Evolutionary conservation across 352 stramenopile species (phyloP).

Genomic region (Blastocystis sp.): DNA sequence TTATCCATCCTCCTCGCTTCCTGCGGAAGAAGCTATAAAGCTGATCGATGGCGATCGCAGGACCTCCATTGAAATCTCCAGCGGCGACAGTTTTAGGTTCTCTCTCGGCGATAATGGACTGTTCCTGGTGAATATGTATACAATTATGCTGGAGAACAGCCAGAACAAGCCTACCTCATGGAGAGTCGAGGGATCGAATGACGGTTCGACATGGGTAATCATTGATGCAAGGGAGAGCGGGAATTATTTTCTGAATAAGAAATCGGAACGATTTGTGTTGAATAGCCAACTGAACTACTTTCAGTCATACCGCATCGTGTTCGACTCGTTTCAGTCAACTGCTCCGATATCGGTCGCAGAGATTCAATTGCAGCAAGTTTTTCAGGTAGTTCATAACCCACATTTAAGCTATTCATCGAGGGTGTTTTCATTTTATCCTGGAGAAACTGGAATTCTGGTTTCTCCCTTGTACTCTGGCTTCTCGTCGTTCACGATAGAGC

Average conservation of each 20-base stretch:
- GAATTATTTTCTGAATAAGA: not conserved
- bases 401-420: not conserved
- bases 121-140: not conserved
- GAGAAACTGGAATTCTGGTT: not conserved
- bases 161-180: not conserved
- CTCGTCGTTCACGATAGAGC: not conserved
- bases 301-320: not conserved
- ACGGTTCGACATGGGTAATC: not conserved
- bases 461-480: not conserved
- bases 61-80: not conserved
- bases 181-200: not conserved
- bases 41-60: not conserved
- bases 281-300: not conserved
- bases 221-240: not conserved
- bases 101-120: not conserved
- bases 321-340: not conserved
- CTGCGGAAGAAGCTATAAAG: not conserved
- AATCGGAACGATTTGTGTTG: not conserved
- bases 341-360: not conserved
- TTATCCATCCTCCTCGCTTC: not conserved
- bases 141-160: not conserved
- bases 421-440: not conserved
- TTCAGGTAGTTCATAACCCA: not conserved
- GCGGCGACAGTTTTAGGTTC: not conserved
- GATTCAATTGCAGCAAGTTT: not conserved